Conservation (phyloP, 2,329 filamentous ascomycete species). For the Tolypocladium endophyticum region DNA sequence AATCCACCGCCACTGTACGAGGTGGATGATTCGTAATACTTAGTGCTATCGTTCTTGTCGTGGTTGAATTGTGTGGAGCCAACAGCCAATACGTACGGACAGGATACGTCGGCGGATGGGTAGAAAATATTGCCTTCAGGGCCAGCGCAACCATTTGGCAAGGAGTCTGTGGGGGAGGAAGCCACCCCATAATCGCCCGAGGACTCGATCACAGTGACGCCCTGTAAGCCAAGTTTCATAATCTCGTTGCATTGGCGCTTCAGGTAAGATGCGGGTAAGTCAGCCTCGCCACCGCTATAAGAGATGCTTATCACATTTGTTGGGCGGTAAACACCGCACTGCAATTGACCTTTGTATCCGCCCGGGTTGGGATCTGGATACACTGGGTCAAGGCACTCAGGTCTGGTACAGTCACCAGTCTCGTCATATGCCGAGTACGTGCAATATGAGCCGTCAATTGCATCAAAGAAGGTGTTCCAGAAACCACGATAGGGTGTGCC, state of each 20-base stretch:
- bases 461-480: conserved; percentile 37
- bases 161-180: not conserved
- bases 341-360: not conserved
- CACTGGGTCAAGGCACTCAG: conserved; percentile 31
- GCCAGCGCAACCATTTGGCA: conserved; percentile 2
- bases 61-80: conserved; percentile 36
- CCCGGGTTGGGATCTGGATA: conserved; percentile 34
- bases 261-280: conserved; percentile 35
- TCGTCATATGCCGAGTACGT: conserved; percentile 37
- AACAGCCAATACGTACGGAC: conserved; percentile 35
- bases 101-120: conserved; percentile 27
- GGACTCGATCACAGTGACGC: conserved; percentile 27
- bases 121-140: conserved; percentile 10
- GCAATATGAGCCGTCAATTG: conserved; percentile 43
- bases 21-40: not conserved
- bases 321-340: conserved; percentile 16
- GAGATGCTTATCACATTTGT: conserved; percentile 28
- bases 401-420: conserved; percentile 29
- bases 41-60: conserved; percentile 31
- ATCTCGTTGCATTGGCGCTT: conserved; percentile 30
- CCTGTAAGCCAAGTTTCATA: conserved; percentile 34
- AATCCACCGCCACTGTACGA: conserved; percentile 5
- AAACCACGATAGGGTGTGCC: conserved; percentile 19
- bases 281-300: conserved; percentile 17
- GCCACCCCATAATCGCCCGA: conserved; percentile 28